Evolutionary conservation across 164 flowering plant genomes (phyloP).

Genomic region (Chimonanthus praecox): DNA sequence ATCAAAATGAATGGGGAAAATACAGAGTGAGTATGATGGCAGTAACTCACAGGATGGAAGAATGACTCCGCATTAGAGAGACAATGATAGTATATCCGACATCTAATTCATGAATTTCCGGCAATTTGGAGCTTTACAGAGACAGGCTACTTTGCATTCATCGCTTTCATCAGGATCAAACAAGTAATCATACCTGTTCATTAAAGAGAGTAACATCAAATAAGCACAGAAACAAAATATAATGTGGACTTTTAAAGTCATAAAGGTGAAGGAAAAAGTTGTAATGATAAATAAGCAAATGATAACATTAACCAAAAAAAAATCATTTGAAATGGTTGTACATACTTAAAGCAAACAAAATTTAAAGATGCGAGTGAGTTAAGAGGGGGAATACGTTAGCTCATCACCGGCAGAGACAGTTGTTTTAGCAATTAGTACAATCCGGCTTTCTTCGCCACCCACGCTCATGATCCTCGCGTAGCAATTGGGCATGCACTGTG

Average conservation of each 20-base stretch:
- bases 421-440: constrained; percentile 88
- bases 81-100: constrained; percentile 11
- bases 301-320: background rate
- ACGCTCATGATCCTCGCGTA: constrained; percentile 94
- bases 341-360: background rate
- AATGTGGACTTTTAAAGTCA: background rate
- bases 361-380: background rate
- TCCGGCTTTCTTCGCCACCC: constrained; percentile 65
- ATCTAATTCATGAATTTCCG: constrained; percentile 85
- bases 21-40: background rate
- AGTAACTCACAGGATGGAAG: background rate
- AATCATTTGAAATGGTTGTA: background rate
- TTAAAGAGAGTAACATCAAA: background rate
- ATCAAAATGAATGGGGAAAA: background rate
- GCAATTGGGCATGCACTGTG: constrained; percentile 95
- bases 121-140: constrained; percentile 76
- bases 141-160: constrained; percentile 82
- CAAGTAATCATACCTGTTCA: constrained; percentile 81
- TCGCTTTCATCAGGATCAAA: constrained; percentile 84
- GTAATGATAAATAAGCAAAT: background rate
- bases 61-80: background rate
- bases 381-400: constrained; percentile 55
- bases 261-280: background rate
- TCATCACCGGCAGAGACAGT: constrained; percentile 83
- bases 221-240: background rate